phyloP scores from a whole-genome alignment of 208 protist species.

The Acanthamoeba lenticulata region DNA sequence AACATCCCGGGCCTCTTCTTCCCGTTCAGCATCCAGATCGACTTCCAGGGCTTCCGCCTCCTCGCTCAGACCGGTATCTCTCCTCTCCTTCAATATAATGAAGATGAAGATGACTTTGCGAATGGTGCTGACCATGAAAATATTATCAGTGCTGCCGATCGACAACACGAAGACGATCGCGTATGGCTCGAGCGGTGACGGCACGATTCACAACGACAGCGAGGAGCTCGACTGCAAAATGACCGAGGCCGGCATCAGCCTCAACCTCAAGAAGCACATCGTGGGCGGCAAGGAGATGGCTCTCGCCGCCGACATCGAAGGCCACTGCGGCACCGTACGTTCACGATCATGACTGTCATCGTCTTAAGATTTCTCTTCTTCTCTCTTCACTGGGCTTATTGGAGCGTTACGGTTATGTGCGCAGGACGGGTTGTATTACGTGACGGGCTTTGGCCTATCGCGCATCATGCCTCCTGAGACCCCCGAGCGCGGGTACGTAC shows the following conservation, averaged over 20 bases:
- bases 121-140: too few species aligned
- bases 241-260: slow-evolving; percentile 44
- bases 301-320: slow-evolving; percentile 34
- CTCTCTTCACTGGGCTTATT: neutral
- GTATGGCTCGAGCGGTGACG: slow-evolving; percentile 46
- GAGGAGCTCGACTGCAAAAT: slow-evolving; percentile 58
- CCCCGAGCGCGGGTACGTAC: slow-evolving; percentile 64
- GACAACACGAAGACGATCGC: slow-evolving; percentile 49
- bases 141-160: slow-evolving; percentile 57
- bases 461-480: slow-evolving; percentile 66
- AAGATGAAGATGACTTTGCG: too few species aligned
- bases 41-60: slow-evolving; percentile 68
- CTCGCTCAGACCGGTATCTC: slow-evolving; percentile 59
- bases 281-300: slow-evolving; percentile 63
- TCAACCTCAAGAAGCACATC: slow-evolving; percentile 69
- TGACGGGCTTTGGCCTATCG: slow-evolving; percentile 50
- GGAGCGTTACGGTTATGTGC: too few species aligned
- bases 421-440: slow-evolving; percentile 55
- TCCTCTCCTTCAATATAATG: too few species aligned
- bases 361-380: neutral
- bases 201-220: slow-evolving; percentile 55
- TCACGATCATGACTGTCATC: too few species aligned
- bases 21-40: slow-evolving; percentile 66
- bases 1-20: slow-evolving; percentile 43
- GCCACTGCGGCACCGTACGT: slow-evolving; percentile 54